A percentile compares a stretch with the other conserved stretches of the same genome.
Conservation (phyloP, 352 stramenopile species). For the Globisporangium nunn region DNA sequence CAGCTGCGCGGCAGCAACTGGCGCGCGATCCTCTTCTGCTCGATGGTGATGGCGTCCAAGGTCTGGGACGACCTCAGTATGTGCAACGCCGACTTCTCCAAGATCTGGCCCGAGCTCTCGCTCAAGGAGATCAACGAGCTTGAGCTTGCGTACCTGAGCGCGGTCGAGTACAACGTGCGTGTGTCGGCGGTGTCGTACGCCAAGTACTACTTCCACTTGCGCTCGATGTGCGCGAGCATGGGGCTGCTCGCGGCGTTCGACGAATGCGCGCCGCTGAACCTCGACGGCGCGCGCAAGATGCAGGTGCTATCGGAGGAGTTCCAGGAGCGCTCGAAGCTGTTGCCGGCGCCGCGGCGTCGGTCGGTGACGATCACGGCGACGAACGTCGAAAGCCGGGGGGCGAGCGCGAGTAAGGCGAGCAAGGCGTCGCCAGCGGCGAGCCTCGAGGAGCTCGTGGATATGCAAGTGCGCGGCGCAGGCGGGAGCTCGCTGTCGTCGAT, state of each 20-base stretch:
- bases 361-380: slow-evolving; percentile 75
- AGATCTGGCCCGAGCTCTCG: slow-evolving; percentile 88
- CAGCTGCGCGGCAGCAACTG: slow-evolving; percentile 88
- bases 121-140: slow-evolving; percentile 94
- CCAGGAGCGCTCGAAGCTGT: slow-evolving; percentile 73
- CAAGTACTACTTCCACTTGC: slow-evolving; percentile 97
- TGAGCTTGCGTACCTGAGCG: slow-evolving; percentile 89
- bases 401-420: slow-evolving; percentile 4
- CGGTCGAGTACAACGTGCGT: slow-evolving; percentile 87
- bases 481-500: slow-evolving; percentile 33
- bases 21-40: slow-evolving; percentile 92
- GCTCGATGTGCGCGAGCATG: slow-evolving; percentile 91
- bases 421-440: slow-evolving; percentile 65
- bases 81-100: slow-evolving; percentile 96
- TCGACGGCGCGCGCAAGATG: slow-evolving; percentile 83
- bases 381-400: slow-evolving; percentile 19
- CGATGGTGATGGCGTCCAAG: slow-evolving; percentile 95
- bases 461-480: slow-evolving; percentile 72
- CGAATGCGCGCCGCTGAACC: slow-evolving; percentile 67
- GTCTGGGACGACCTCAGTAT: slow-evolving; percentile 98
- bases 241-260: slow-evolving; percentile 68
- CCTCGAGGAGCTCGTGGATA: slow-evolving; percentile 78
- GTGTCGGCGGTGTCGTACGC: slow-evolving; percentile 83
- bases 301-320: slow-evolving; percentile 85
- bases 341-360: slow-evolving; percentile 59